Evolutionary conservation across 2,329 filamentous ascomycete genomes (phyloP), one percentile per base, ranked within the genome.

Genomic region (Blastomyces gilchristii): DNA sequence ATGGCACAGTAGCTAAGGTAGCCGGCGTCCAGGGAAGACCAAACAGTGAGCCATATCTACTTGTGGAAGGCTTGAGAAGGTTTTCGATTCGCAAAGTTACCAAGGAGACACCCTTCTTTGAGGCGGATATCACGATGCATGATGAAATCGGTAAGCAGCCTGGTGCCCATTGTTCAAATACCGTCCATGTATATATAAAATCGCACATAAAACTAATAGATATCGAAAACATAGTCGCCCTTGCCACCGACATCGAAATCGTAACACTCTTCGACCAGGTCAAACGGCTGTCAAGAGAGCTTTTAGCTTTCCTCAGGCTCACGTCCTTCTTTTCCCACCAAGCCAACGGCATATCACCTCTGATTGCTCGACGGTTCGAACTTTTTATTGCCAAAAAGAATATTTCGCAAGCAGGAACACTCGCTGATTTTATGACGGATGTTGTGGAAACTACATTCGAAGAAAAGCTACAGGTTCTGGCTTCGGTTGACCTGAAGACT

Each of bases 371-470:
- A 60, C 85, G 92, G 61, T 84, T 99, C 53, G 92, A 97, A 71
- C 78, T 92, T 61, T 94, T 91, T 75, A 96, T 99, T 67, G 83
- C 86, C 41, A 86, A 88, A 73, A 95, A 94, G 72, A 87, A 91
- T 64, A 74, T 94, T 60, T 81, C 85, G 52, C 91, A 97, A 68
- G 92, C 92, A 1, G 93, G 93, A 1, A 79, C 86, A 9, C 81
- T 99, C 11, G 93, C 94, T 7, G 94, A 99, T 74, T 97, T 97
- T 73, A 97, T 99, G 91, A 88, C 91, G 49, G 96, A 96, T 72
- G 84, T 97, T 31, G 85, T 96, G 2, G 91, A 96, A 66, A 87
- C 89, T 60, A 88, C 86, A 11, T 89, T 95, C 67, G 91, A 96
- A 74, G 94, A 99, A 72, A 97, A 96, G 75, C 81, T 99, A 62